Percentiles rank a stretch among this genome's conserved stretches.
Conservation (phyloP, 768 basidiomycete species). For the Chiua virens region DNA sequence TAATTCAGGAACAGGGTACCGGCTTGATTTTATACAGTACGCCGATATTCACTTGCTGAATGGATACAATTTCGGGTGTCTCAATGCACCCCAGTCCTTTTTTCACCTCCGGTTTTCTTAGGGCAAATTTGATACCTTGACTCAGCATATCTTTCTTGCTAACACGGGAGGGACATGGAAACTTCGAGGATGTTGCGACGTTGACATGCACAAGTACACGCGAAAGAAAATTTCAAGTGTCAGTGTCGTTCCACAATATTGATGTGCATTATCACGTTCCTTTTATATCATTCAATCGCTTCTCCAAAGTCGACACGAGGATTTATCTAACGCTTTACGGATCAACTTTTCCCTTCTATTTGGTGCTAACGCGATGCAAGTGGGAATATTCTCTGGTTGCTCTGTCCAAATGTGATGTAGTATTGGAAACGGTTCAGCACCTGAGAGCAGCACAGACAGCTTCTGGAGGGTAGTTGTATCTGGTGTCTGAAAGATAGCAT, state of each 20-base stretch:
- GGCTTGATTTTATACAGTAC: too few species aligned
- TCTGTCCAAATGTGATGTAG: constrained; percentile 44
- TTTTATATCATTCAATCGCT: constrained; percentile 8
- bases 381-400: constrained; percentile 43
- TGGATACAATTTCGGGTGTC: constrained; percentile 44
- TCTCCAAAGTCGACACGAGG: constrained; percentile 39
- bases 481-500: constrained; percentile 26
- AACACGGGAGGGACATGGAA: too few species aligned
- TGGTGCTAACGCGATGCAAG: constrained; percentile 45
- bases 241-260: not conserved
- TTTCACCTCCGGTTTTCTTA: too few species aligned
- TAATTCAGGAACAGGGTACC: too few species aligned
- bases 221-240: not conserved
- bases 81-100: too few species aligned
- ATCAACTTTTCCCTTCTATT: constrained; percentile 38
- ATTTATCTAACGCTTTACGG: constrained; percentile 43
- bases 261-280: not conserved
- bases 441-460: constrained; percentile 31
- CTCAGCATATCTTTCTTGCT: constrained; percentile 50
- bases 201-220: constrained; percentile 1
- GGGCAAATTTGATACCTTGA: constrained; percentile 47
- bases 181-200: constrained; percentile 37
- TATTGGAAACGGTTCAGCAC: constrained; percentile 24
- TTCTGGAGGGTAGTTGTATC: constrained; percentile 33
- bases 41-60: too few species aligned